Base-by-base conservation (phyloP, 139 green algal genomes). In the Chlorokybus atmophyticus region DNA sequence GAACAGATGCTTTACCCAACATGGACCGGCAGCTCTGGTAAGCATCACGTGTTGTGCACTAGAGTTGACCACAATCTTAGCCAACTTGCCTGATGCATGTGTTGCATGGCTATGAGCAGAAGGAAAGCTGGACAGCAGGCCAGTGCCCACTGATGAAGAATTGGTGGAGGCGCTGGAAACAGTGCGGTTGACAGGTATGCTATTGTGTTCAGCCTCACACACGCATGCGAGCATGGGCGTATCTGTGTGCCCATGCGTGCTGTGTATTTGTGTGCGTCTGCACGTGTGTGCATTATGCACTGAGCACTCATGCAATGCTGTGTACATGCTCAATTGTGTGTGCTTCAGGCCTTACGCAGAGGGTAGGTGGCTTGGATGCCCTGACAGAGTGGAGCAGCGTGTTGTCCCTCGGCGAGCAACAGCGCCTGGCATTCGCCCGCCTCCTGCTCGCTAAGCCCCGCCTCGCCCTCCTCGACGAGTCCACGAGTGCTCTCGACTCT, bases 371-470 rank as follows among this genome's bases (percentile, higher is more conserved):
- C 7, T 29, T 70, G 21, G 60, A 57, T 29, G 67, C 56, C 28
- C 28, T 35, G 59, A 52, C 78, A 1, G 88, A 96, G 52, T 97
- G 90, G 90, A 64, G 79, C 7, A 64, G 54, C 40, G 76, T 79
- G 7, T 68, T 97, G 40, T 94, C 84, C 0, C 64, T 98, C 30
- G 90, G 90, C 17, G 90, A 97, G 80, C 90, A 98, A 77, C 90
- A 97, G 79, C 79, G 90, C 6, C 70, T 98, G 17, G 90, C 90
- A 4, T 96, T 96, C 76, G 89, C 86, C 4, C 73, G 89, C 32
- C 60, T 94, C 29, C 78, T 95, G 40, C 64, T 93, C 10, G 68
- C 75, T 4, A 53, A 66, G 39, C 87, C 89, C 3, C 51, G 26
- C 10, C 70, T 96, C 28, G 84, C 87, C 17, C 70, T 97, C n/a